Evolutionary conservation across 257 asterid genomes (phyloP).

Genomic region (Solanum clarkiae): DNA sequence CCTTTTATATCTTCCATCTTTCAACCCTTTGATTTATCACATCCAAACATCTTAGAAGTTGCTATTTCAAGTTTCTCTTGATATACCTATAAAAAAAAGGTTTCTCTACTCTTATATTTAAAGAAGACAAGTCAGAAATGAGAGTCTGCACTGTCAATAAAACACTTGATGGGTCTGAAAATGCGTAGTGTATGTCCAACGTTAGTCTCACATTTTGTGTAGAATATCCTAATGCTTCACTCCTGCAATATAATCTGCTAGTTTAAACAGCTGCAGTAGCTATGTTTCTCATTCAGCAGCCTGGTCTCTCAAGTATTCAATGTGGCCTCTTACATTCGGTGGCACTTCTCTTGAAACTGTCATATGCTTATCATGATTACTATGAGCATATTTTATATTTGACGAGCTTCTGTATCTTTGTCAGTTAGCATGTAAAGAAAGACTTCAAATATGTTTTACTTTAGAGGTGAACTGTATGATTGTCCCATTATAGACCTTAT

Average conservation of each 20-base stretch:
- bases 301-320: constrained; percentile 46
- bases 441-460: not conserved
- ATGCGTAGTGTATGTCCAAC: constrained; percentile 66
- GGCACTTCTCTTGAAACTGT: not conserved
- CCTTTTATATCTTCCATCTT: constrained; percentile 62
- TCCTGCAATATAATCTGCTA: constrained; percentile 66
- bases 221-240: constrained; percentile 78
- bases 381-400: not conserved
- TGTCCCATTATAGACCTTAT: not conserved
- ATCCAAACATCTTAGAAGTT: constrained; percentile 64
- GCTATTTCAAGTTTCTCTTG: constrained; percentile 47
- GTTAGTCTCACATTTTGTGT: constrained; percentile 85
- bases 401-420: not conserved
- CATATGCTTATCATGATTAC: no score
- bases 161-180: constrained; percentile 85
- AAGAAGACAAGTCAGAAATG: constrained; percentile 67
- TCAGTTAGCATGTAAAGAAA: not conserved
- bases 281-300: constrained; percentile 66
- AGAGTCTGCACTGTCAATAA: constrained; percentile 88
- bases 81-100: not conserved
- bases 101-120: constrained; percentile 54
- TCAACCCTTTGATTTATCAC: constrained; percentile 60
- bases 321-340: constrained; percentile 42
- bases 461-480: not conserved
- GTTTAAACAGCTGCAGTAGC: constrained; percentile 83